These are phyloP conservation scores for Umbelopsis ramanniana DNA, from an alignment of 192 early-diverging fungal genomes.

Conservation along the genomic window DNA sequence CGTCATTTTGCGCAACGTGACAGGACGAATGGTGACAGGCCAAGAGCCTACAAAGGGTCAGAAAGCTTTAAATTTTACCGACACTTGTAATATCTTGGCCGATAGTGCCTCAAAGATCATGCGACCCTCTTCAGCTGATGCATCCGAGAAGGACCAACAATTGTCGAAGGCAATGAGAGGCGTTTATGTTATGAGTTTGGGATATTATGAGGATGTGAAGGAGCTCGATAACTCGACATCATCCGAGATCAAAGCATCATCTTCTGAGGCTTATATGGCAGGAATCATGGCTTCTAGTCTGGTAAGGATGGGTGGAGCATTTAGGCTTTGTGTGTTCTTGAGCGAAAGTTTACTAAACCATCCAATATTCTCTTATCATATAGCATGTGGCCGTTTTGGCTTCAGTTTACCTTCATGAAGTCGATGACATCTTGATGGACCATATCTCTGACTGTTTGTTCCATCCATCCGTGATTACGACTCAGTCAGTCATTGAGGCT, in stretches of 20 bases:
- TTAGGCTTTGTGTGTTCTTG: too few relatives aligned
- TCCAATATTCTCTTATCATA: background rate
- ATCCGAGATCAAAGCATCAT: conserved; percentile 50
- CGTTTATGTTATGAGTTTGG: conserved; percentile 57
- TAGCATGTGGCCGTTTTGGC: conserved; percentile 56
- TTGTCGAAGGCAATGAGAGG: conserved; percentile 47
- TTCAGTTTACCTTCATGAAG: conserved; percentile 55
- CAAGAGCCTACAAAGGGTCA: conserved; percentile 20
- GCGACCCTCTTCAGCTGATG: background rate
- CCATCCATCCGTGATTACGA: conserved; percentile 40
- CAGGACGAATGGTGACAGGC: conserved; percentile 48
- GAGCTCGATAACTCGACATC: conserved; percentile 46
- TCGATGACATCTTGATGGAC: conserved; percentile 52
- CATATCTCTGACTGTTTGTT: conserved; percentile 55
- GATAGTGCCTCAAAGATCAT: background rate
- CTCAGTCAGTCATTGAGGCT: conserved; percentile 49
- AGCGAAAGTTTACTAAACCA: background rate
- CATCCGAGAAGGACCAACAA: conserved; percentile 28
- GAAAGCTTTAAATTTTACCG: background rate
- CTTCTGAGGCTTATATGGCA: conserved; percentile 50
- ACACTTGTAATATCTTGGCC: background rate
- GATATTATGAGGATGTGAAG: conserved; percentile 59
- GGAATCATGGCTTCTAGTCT: conserved; percentile 64
- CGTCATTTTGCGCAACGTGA: conserved; percentile 57
- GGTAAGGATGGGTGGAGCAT: conserved; percentile 34